These are phyloP conservation scores for Liquidambar formosana DNA, from an alignment of 164 flowering plant genomes.

Conservation along the genomic window DNA sequence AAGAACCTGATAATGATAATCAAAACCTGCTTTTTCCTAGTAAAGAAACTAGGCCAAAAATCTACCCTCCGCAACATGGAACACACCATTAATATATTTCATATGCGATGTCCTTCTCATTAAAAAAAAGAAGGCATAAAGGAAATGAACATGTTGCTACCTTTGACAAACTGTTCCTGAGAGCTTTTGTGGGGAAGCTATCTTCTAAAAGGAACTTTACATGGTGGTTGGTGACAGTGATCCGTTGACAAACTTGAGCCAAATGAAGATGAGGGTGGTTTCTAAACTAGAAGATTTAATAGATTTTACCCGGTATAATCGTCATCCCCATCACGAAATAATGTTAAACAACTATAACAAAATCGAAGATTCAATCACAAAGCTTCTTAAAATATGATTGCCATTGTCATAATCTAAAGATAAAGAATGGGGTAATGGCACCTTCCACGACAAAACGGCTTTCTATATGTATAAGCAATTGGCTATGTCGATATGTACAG, in stretches of 20 bases:
- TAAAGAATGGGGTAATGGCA: not conserved
- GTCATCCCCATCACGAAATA: not conserved
- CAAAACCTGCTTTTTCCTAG: too few relatives aligned
- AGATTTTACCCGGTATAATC: constrained; percentile 13
- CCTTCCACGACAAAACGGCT: not conserved
- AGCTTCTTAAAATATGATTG: not conserved
- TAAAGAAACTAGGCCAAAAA: not conserved
- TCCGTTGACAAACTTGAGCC: constrained; percentile 18
- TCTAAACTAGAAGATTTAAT: constrained; percentile 9
- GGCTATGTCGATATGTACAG: constrained; percentile 1
- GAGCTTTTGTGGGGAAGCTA: not conserved
- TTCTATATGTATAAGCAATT: not conserved
- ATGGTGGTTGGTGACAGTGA: constrained; percentile 23
- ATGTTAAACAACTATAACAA: not conserved
- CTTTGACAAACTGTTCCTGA: constrained; percentile 1
- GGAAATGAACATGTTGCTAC: too few relatives aligned
- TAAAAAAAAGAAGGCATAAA: too few relatives aligned
- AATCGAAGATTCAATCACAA: too few relatives aligned
- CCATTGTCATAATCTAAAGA: not conserved
- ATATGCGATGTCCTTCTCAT: not conserved
- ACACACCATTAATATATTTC: not conserved
- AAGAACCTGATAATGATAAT: constrained; percentile 4
- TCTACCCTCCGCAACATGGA: not conserved
- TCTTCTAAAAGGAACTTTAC: constrained; percentile 7
- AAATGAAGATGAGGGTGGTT: constrained; percentile 8